Conservation (phyloP, 106 monocot species). For the Phalaenopsis aphrodite region DNA sequence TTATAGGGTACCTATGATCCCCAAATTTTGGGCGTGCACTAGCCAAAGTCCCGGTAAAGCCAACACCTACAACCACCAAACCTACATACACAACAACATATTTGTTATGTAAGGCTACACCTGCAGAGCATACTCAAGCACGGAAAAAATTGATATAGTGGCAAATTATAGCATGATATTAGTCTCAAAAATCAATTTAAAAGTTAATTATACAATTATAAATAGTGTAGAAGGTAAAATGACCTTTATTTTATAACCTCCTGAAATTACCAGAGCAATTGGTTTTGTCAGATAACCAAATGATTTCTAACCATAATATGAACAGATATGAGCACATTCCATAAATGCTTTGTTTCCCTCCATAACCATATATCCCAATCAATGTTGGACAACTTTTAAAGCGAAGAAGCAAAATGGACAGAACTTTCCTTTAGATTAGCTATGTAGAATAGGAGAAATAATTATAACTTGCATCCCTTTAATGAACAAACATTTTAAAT, state of each 20-base stretch:
- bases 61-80: conserved; percentile 59
- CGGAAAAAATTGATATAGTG: not conserved
- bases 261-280: not conserved
- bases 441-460: not conserved
- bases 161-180: not conserved
- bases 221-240: not conserved
- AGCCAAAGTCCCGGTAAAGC: conserved; percentile 83
- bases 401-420: too few species aligned
- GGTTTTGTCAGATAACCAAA: not conserved
- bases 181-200: not conserved
- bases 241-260: not conserved
- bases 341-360: too few species aligned
- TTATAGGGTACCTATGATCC: conserved; percentile 53
- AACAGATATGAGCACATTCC: too few species aligned
- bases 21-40: conserved; percentile 52
- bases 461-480: not conserved
- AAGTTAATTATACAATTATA: not conserved
- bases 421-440: not conserved
- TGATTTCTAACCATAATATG: not conserved
- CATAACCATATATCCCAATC: too few species aligned
- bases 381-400: too few species aligned
- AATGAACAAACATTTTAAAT: not conserved
- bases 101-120: not conserved
- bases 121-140: not conserved
- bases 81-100: conserved; percentile 32